A percentile compares a stretch with the other conserved stretches of the same genome.
Conservation (phyloP, 2,329 filamentous ascomycete genomes). For the Ceratocystis cacaofunesta region DNA sequence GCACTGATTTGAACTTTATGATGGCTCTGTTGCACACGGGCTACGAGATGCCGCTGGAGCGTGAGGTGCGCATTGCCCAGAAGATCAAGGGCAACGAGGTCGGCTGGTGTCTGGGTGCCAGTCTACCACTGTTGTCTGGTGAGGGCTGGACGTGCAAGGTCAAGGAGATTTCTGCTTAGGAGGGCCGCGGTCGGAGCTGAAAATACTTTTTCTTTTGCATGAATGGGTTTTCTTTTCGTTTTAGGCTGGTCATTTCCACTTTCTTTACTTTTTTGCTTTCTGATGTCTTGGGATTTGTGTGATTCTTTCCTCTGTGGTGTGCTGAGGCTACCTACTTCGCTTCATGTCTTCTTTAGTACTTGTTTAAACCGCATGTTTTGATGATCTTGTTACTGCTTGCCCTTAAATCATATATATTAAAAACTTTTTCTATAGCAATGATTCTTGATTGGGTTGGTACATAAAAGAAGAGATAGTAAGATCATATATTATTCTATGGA, state of each 20-base stretch:
- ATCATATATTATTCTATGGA: not conserved
- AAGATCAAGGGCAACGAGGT: constrained; percentile 96
- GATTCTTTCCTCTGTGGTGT: not conserved
- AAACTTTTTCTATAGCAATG: not conserved
- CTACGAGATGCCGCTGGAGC: constrained; percentile 93
- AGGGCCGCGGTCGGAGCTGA: not conserved
- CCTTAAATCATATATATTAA: not conserved
- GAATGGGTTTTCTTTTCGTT: not conserved
- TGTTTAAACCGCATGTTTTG: not conserved
- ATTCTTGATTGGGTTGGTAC: not conserved
- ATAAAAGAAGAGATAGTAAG: not conserved
- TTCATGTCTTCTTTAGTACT: not conserved
- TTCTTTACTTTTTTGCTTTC: not conserved
- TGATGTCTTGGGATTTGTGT: not conserved
- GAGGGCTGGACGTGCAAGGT: constrained; percentile 88
- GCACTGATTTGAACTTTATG: constrained; percentile 95
- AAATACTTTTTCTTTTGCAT: not conserved
- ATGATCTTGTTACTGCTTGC: not conserved
- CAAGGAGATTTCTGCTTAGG: constrained; percentile 44
- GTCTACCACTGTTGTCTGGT: constrained; percentile 66
- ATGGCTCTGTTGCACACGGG: constrained; percentile 81
- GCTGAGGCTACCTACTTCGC: constrained; percentile 2
- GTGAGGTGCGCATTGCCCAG: constrained; percentile 96
- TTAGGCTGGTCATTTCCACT: not conserved
- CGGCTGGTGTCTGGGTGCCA: constrained; percentile 94